A percentile compares a stretch with the other conserved stretches of the same genome.
phyloP scores from a whole-genome alignment of 306 rosid species.

The Prunus armeniaca region DNA sequence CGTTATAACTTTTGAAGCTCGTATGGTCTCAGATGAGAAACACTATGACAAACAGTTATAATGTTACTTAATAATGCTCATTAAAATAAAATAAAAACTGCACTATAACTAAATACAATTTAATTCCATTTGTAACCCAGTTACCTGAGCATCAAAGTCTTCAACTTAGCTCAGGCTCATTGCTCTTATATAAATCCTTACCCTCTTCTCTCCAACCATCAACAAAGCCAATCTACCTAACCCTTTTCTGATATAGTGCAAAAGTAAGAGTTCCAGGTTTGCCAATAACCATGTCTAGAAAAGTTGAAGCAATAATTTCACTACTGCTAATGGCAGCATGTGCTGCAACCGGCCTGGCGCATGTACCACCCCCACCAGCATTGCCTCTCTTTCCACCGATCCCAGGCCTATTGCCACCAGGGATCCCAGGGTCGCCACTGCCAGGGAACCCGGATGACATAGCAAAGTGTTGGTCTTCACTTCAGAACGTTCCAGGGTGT shows the following conservation, averaged over 20 bases:
- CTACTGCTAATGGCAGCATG: neutral
- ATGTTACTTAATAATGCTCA: no score
- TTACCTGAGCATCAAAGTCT: neutral
- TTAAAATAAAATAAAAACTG: no score
- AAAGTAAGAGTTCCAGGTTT: neutral
- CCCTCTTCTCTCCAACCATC: neutral
- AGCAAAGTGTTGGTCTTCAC: constrained; percentile 13
- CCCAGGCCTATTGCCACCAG: neutral
- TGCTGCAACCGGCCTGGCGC: neutral
- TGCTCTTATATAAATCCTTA: neutral
- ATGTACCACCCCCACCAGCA: neutral
- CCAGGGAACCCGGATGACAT: neutral
- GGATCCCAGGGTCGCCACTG: neutral
- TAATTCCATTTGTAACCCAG: neutral
- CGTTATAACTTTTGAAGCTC: no score
- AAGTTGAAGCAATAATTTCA: neutral
- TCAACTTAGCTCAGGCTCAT: neutral
- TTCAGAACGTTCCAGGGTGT: neutral
- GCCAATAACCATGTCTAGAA: neutral
- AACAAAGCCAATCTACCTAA: neutral
- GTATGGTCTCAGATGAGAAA: no score
- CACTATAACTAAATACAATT: neutral
- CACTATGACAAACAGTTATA: no score
- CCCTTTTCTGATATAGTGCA: neutral
- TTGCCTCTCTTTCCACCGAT: neutral